Conservation (phyloP, 192 early-diverging fungal genomes). For the Entomortierella chlamydospora region DNA sequence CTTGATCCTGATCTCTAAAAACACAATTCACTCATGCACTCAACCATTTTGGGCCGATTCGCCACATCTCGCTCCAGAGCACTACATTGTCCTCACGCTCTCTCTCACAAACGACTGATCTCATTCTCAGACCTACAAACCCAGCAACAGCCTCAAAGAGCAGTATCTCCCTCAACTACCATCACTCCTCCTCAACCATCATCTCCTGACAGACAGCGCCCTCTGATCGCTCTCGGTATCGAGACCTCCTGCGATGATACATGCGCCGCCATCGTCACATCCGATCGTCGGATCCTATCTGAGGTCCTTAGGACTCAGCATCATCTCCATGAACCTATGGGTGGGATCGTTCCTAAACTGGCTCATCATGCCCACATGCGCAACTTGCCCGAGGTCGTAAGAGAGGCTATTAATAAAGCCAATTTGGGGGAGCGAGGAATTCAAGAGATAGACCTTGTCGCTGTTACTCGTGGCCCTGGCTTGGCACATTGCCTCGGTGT, state of each 20-base stretch:
- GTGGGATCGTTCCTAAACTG: constrained; percentile 79
- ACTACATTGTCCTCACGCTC: too few species aligned
- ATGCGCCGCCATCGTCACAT: constrained; percentile 76
- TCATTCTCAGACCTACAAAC: background rate
- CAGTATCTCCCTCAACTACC: too few species aligned
- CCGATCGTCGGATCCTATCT: constrained; percentile 70
- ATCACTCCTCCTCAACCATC: too few species aligned
- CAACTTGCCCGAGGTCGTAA: constrained; percentile 71
- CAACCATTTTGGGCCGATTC: background rate
- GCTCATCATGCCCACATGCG: constrained; percentile 75
- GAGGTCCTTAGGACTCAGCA: constrained; percentile 74
- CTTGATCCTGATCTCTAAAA: too few species aligned
- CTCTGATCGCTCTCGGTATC: constrained; percentile 70
- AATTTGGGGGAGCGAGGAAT: constrained; percentile 53
- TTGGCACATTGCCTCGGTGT: constrained; percentile 75
- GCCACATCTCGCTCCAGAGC: too few species aligned
- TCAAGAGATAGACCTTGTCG: constrained; percentile 73
- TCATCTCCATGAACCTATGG: constrained; percentile 74
- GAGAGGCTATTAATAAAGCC: constrained; percentile 68
- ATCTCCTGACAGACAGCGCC: constrained; percentile 24
- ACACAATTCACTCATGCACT: too few species aligned
- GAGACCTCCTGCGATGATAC: constrained; percentile 89
- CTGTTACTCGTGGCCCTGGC: constrained; percentile 83
- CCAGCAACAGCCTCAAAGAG: too few species aligned
- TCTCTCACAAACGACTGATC: too few species aligned